Percentiles rank a stretch among this genome's conserved stretches.
phyloP scores from a whole-genome alignment of 352 stramenopile genomes.

The Pythium diclinum region DNA sequence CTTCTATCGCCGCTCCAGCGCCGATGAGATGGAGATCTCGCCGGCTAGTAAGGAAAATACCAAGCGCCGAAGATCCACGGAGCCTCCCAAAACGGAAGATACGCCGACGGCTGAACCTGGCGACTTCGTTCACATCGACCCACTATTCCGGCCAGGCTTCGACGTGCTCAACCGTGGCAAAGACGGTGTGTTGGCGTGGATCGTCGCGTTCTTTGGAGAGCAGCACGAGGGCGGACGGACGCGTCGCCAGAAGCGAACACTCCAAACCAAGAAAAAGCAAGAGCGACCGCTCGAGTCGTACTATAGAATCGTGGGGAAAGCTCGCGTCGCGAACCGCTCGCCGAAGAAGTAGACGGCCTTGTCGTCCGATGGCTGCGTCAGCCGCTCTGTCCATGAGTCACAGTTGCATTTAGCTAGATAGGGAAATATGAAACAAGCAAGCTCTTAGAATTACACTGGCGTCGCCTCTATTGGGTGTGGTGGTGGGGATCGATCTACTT shows the following conservation, averaged over 20 bases:
- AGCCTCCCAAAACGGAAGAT: constrained; percentile 27
- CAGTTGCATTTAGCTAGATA: background rate
- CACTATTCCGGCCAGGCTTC: constrained; percentile 76
- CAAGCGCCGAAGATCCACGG: constrained; percentile 22
- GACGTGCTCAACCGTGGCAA: constrained; percentile 73
- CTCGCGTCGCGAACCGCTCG: constrained; percentile 29
- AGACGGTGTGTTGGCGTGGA: constrained; percentile 72
- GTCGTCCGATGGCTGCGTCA: background rate
- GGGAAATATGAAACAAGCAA: constrained; percentile 11
- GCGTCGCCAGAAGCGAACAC: constrained; percentile 44
- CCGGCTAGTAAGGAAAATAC: constrained; percentile 16
- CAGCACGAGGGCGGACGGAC: constrained; percentile 63
- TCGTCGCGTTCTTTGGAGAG: constrained; percentile 68
- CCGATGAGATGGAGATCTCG: constrained; percentile 13
- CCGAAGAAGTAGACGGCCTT: constrained; percentile 22
- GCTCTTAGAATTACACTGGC: constrained; percentile 18
- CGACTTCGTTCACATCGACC: constrained; percentile 54
- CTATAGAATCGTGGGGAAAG: constrained; percentile 67
- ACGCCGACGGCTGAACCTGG: constrained; percentile 7
- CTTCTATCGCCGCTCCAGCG: constrained; percentile 85
- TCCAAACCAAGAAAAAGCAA: constrained; percentile 33
- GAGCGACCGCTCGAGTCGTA: constrained; percentile 73
- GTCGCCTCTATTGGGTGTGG: constrained; percentile 7
- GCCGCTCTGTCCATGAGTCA: background rate
- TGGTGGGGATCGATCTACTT: constrained; percentile 18